A percentile compares a stretch with the other conserved stretches of the same genome.
Evolutionary conservation across 129 eudicot species (phyloP).

Genomic region (Centrapalus pauciflorus): DNA sequence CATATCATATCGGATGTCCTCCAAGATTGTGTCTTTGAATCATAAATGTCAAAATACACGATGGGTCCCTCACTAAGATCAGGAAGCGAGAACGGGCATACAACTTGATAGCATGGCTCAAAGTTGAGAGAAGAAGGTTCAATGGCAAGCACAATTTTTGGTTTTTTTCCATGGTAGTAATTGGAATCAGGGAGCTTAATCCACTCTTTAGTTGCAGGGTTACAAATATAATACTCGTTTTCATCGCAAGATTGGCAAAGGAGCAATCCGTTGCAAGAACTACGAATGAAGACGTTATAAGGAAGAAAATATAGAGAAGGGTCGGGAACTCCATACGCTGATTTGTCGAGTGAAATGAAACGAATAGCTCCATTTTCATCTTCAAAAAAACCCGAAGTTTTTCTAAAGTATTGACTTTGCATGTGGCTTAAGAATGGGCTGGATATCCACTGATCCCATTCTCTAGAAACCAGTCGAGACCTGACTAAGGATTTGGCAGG

Average conservation of each 20-base stretch:
- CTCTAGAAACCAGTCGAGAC: constrained; percentile 43
- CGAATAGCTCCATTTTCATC: not conserved
- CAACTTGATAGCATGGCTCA: constrained; percentile 31
- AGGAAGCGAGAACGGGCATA: constrained; percentile 40
- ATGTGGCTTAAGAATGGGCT: constrained; percentile 44
- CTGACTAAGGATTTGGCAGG: constrained; percentile 54
- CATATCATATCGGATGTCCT: constrained; percentile 16
- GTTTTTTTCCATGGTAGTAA: constrained; percentile 35
- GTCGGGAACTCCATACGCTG: constrained; percentile 49
- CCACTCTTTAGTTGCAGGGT: constrained; percentile 41
- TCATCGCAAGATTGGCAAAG: constrained; percentile 33
- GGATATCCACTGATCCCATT: constrained; percentile 49
- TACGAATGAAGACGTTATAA: not conserved
- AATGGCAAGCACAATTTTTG: constrained; percentile 39
- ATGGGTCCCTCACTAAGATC: constrained; percentile 12
- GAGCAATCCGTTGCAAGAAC: constrained; percentile 57
- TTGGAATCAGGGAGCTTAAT: constrained; percentile 26
- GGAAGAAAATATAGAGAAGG: constrained; percentile 40
- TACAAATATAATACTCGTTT: constrained; percentile 33
- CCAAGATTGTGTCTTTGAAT: constrained; percentile 49
- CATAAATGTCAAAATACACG: constrained; percentile 46
- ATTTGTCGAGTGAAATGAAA: constrained; percentile 32
- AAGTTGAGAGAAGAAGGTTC: constrained; percentile 46
- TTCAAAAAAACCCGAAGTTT: constrained; percentile 50
- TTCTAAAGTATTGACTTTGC: constrained; percentile 33